Percentiles rank a stretch among this genome's conserved stretches.
Conservation (phyloP, 2,329 filamentous ascomycete species). For the Calonectria crousiana region DNA sequence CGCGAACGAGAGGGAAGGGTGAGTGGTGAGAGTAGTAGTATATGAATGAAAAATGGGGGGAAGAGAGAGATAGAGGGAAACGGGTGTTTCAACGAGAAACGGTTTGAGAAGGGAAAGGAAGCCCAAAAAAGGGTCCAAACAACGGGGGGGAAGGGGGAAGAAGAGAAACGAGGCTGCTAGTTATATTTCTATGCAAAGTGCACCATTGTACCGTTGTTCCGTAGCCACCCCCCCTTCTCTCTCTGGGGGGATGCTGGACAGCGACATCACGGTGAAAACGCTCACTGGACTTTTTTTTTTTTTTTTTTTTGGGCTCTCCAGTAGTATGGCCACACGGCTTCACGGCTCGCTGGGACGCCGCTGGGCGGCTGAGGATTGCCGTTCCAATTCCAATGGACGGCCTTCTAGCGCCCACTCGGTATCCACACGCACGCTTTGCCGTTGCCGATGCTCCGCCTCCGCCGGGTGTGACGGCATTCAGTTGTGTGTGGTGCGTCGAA, state of each 20-base stretch:
- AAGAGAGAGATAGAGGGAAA: background rate
- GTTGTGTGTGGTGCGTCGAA: background rate
- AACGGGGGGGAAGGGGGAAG: background rate
- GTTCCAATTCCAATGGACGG: slow-evolving; percentile 17
- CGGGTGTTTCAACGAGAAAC: slow-evolving; percentile 7
- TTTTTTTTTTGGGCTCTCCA: background rate
- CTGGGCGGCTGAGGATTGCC: slow-evolving; percentile 19
- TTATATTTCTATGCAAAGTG: background rate
- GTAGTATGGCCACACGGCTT: background rate
- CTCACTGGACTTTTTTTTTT: no score
- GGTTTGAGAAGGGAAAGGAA: background rate
- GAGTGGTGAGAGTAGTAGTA: no score
- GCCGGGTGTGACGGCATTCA: slow-evolving; percentile 23
- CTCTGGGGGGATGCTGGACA: no score
- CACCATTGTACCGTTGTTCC: background rate
- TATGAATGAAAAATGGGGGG: no score
- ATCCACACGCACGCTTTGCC: slow-evolving; percentile 29
- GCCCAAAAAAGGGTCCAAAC: background rate
- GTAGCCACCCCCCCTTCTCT: background rate
- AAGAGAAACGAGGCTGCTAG: background rate
- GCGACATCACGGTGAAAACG: no score
- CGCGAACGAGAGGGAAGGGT: background rate
- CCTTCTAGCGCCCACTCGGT: slow-evolving; percentile 32
- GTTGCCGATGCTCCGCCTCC: slow-evolving; percentile 22
- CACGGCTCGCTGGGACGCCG: slow-evolving; percentile 1